Percentiles rank a stretch among this genome's conserved stretches.
phyloP scores from a whole-genome alignment of 2,329 filamentous ascomycete species.

The Colletotrichum sp. region DNA sequence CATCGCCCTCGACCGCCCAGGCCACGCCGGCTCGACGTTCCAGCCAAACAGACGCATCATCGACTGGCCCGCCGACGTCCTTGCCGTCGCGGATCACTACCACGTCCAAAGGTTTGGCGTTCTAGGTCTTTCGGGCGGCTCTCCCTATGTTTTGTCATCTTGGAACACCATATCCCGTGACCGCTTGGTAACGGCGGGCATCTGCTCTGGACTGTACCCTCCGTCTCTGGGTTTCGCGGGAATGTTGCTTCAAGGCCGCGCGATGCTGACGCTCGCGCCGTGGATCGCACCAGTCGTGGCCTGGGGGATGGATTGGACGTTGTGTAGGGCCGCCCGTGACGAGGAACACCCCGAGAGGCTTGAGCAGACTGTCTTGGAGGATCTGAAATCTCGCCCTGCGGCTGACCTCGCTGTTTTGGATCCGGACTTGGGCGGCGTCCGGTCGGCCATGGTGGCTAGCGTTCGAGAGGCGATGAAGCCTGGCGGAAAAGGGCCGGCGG shows the following conservation, averaged over 20 bases:
- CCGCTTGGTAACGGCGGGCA: slow-evolving; percentile 37
- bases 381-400: neutral
- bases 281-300: slow-evolving; percentile 23
- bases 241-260: slow-evolving; percentile 26
- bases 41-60: slow-evolving; percentile 33
- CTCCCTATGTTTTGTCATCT: slow-evolving; percentile 40
- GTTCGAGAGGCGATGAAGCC: slow-evolving; percentile 30
- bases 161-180: slow-evolving; percentile 30
- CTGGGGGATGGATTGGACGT: slow-evolving; percentile 28
- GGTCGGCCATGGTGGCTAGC: slow-evolving; percentile 24
- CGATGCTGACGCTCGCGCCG: slow-evolving; percentile 23
- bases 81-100: slow-evolving; percentile 30
- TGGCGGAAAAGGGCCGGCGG: slow-evolving; percentile 27
- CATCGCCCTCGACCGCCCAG: slow-evolving; percentile 44
- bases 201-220: slow-evolving; percentile 39
- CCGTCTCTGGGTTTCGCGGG: slow-evolving; percentile 37
- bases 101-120: slow-evolving; percentile 33
- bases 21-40: slow-evolving; percentile 42
- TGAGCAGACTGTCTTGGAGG: neutral
- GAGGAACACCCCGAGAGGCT: slow-evolving; percentile 5
- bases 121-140: slow-evolving; percentile 39
- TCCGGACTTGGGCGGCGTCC: slow-evolving; percentile 30
- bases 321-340: slow-evolving; percentile 18
- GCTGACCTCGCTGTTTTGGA: slow-evolving; percentile 2
- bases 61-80: slow-evolving; percentile 39